phyloP scores from a whole-genome alignment of 2,329 filamentous ascomycete genomes.

The Ophiostoma himal-ulmi region DNA sequence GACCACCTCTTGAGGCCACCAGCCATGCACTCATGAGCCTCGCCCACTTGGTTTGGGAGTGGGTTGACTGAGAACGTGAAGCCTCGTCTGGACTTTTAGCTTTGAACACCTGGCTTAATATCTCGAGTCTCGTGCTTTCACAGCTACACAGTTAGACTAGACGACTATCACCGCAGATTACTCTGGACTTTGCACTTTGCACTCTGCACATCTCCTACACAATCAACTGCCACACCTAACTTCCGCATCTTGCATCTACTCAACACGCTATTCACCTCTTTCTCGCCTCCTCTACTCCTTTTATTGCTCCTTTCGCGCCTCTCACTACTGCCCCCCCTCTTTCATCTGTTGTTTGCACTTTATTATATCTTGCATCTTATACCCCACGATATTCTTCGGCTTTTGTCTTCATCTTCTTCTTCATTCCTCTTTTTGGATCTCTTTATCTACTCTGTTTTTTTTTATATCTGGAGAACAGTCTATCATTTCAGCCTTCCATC shows the following conservation, averaged over 20 bases:
- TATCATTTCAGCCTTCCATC: background rate
- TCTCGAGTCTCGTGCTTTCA: background rate
- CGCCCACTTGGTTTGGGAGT: constrained; percentile 8
- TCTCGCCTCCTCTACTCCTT: background rate
- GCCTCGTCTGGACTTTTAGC: background rate
- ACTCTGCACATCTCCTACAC: background rate
- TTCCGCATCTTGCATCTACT: background rate
- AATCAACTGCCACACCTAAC: background rate
- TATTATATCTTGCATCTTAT: constrained; percentile 12
- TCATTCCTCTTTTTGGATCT: constrained; percentile 9
- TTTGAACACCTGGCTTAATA: background rate
- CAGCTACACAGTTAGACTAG: background rate
- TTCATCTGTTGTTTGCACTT: background rate
- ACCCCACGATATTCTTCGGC: constrained; percentile 10
- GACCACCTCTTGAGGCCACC: background rate
- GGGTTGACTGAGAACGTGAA: constrained; percentile 6
- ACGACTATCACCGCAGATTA: background rate
- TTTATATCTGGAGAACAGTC: background rate
- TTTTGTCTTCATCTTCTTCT: constrained; percentile 8
- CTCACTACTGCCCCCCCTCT: background rate
- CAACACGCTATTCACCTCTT: constrained; percentile 7
- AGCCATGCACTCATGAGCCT: constrained; percentile 11
- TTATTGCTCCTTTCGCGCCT: background rate
- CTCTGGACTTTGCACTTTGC: background rate
- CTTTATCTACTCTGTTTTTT: background rate